Evolutionary conservation across 2,329 filamentous ascomycete species (phyloP).

Genomic region (Neurospora crassa): DNA sequence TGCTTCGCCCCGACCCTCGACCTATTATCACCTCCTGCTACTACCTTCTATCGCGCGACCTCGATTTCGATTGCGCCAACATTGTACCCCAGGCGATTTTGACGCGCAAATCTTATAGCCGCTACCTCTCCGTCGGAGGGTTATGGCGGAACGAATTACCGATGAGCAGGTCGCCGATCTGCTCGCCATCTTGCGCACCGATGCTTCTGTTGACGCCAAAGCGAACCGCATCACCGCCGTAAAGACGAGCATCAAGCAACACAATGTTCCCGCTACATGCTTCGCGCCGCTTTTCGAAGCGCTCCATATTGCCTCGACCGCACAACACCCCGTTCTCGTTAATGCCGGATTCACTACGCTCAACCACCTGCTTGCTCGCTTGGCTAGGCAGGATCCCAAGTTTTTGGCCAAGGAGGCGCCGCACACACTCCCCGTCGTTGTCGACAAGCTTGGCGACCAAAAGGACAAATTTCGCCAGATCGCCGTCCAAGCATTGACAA

Average conservation of each 20-base stretch:
- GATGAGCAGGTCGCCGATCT: constrained; percentile 32
- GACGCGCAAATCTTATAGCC: constrained; percentile 4
- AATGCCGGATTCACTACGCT: constrained; percentile 81
- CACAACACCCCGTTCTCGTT: constrained; percentile 67
- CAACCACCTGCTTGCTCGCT: constrained; percentile 75
- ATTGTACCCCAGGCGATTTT: constrained; percentile 5
- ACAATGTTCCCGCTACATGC: constrained; percentile 69
- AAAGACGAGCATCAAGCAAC: constrained; percentile 87
- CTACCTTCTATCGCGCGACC: not conserved
- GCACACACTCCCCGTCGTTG: constrained; percentile 62
- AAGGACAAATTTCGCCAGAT: constrained; percentile 76
- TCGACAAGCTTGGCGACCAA: constrained; percentile 79
- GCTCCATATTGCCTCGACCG: constrained; percentile 63
- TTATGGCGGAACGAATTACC: constrained; percentile 27
- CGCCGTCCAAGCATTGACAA: constrained; percentile 65
- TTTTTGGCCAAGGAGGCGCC: constrained; percentile 60
- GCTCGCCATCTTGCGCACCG: constrained; percentile 33
- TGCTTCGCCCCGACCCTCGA: not conserved
- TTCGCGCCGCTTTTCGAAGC: constrained; percentile 73
- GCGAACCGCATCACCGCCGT: constrained; percentile 57
- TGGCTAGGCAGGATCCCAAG: constrained; percentile 76
- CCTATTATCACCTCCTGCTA: not conserved
- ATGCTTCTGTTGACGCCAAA: constrained; percentile 51
- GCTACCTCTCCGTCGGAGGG: constrained; percentile 13
- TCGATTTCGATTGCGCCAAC: constrained; percentile 7